Base-by-base conservation (phyloP, 805 yeast genomes). In the Yamadazyma phyllophila region DNA sequence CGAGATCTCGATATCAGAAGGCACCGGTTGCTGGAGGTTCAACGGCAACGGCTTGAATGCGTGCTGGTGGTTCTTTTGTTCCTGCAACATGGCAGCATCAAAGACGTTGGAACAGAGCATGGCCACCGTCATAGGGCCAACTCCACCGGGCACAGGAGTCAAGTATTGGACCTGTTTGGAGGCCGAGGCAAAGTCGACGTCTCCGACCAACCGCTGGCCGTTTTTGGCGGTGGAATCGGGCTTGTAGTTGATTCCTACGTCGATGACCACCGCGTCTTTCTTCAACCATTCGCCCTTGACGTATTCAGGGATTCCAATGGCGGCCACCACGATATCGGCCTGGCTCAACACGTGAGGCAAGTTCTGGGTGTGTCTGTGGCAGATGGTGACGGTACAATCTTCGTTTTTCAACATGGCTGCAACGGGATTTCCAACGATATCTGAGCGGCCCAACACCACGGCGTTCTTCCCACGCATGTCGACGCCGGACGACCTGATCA, bases 131-230 rank as follows among this genome's bases (percentile, higher is more conserved):
- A 92, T 92, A 53, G 99, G 99, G 34, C 99, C 99, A 51, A 92
- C 98, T 57, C 98, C 98, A 62, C 98, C 98, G 27, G 99, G 99
- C 45, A 92, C 99, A 13, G 99, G 99, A 5, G 98, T 91, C 51
- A 94, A 78, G 56, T 76, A 79, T 10, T 83, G 69, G 2, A 91
- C 94, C 44, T 74, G 76, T 42, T 71, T 63, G 46, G 74, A 66
- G 44, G 88, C 91, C 26, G 82, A 70, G 44, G 73, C 85, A 59
- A 75, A 92, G 58, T 91, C 97, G 36, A 89, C 97, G 64, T 92
- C 99, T 52, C 99, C 99, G n/a, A 88, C 96, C 62, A 92, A 73
- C 61, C 83, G 81, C 59, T 75, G 80, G 16, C 97, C 97, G 17
- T 86, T 81, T 61, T 85, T 85, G 57, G 81, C 84, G 26, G 82